Evolutionary conservation across 2,329 filamentous ascomycete genomes (phyloP).

Genomic region (Metarhizium humberi): DNA sequence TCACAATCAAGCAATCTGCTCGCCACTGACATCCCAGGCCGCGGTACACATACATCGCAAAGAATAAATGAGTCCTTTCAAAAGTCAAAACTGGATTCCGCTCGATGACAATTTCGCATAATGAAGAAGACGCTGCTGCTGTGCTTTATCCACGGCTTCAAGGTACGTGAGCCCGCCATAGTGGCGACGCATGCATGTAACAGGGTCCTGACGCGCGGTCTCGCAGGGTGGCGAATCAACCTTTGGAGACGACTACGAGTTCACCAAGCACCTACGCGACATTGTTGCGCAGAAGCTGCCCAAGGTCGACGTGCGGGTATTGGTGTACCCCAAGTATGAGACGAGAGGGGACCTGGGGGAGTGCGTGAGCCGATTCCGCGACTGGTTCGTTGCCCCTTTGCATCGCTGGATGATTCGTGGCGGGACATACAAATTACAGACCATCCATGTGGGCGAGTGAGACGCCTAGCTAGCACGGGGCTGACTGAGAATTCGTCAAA

Average conservation of each 20-base stretch:
- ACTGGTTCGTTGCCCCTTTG: slow-evolving; percentile 46
- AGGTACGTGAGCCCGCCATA: slow-evolving; percentile 34
- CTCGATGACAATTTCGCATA: background rate
- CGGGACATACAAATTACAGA: background rate
- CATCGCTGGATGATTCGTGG: background rate
- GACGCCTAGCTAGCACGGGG: background rate
- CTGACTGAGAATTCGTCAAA: background rate
- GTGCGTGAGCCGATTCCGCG: slow-evolving; percentile 63
- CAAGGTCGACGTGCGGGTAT: slow-evolving; percentile 54
- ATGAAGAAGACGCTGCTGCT: slow-evolving; percentile 69
- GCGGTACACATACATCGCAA: background rate
- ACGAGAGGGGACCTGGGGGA: slow-evolving; percentile 68
- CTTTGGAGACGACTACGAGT: slow-evolving; percentile 56
- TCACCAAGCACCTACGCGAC: slow-evolving; percentile 61
- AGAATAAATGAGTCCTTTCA: background rate
- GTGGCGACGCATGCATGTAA: background rate
- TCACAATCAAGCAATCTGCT: background rate
- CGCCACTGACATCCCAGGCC: background rate
- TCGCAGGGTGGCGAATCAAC: slow-evolving; percentile 65
- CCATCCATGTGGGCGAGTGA: background rate
- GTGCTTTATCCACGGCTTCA: slow-evolving; percentile 85
- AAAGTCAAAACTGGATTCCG: background rate
- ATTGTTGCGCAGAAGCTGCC: slow-evolving; percentile 58
- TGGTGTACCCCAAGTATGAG: slow-evolving; percentile 75
- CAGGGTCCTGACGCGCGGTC: background rate